These are phyloP conservation scores for Monilinia aucupariae DNA, from an alignment of 2,329 filamentous ascomycete genomes.

Conservation along the genomic window DNA sequence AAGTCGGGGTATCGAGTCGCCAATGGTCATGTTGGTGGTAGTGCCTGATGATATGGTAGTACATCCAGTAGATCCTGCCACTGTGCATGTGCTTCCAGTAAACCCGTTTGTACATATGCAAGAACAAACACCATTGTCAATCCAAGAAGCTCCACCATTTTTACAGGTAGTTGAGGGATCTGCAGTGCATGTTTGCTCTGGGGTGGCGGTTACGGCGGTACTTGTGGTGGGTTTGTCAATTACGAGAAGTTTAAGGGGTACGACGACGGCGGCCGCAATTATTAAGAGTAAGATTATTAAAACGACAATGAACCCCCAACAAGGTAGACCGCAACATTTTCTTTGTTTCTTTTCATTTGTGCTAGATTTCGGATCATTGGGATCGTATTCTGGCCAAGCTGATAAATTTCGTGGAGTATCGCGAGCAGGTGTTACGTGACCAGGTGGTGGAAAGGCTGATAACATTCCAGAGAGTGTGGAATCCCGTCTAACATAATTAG, in stretches of 20 bases:
- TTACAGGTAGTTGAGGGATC: conserved; percentile 54
- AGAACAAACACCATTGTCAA: conserved; percentile 63
- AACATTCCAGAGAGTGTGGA: conserved; percentile 54
- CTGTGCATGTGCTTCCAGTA: conserved; percentile 57
- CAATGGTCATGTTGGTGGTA: conserved; percentile 66
- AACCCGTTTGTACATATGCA: conserved; percentile 90
- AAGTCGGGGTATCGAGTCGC: conserved; percentile 70
- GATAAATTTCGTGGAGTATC: conserved; percentile 37
- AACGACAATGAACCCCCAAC: conserved; percentile 68
- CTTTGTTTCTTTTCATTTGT: conserved; percentile 36
- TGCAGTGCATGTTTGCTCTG: conserved; percentile 46
- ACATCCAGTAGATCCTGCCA: conserved; percentile 48
- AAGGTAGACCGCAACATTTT: conserved; percentile 77
- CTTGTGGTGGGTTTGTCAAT: conserved; percentile 44
- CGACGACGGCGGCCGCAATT: conserved; percentile 72
- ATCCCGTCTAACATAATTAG: conserved; percentile 23
- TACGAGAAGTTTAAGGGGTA: conserved; percentile 66
- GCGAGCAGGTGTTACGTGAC: conserved; percentile 41
- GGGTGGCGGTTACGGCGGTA: conserved; percentile 15
- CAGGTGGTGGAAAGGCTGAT: conserved; percentile 59
- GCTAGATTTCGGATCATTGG: conserved; percentile 14
- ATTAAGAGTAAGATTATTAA: conserved; percentile 63
- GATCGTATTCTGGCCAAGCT: conserved; percentile 35
- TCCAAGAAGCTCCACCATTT: conserved; percentile 75
- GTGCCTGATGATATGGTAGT: conserved; percentile 44